These are phyloP conservation scores for Ogataea hybrid DNA, from an alignment of 1,139 yeast species.

Conservation along the genomic window DNA sequence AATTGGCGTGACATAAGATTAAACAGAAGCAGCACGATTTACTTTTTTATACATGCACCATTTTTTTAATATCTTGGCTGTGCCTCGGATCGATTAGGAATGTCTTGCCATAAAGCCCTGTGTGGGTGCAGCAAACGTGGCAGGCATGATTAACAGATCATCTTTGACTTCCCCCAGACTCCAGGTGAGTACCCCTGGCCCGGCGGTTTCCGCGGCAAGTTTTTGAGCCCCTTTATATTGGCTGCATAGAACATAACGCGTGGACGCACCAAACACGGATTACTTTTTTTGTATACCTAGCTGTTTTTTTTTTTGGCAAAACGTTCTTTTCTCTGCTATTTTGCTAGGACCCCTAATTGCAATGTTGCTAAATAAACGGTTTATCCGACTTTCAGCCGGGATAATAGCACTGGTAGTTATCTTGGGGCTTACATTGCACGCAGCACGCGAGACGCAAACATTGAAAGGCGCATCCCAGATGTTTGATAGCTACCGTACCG, in stretches of 20 bases:
- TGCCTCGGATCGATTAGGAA: conserved; percentile 5
- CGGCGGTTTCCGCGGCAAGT: no score
- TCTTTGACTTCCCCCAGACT: no score
- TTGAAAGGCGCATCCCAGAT: conserved; percentile 7
- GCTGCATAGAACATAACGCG: neutral
- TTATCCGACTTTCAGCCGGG: conserved; percentile 13
- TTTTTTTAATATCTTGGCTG: conserved; percentile 1
- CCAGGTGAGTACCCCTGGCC: no score
- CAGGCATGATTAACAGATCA: no score
- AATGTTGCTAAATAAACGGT: conserved; percentile 16
- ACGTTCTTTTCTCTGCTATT: neutral
- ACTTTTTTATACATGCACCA: no score
- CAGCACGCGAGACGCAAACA: conserved; percentile 10
- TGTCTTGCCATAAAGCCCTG: neutral
- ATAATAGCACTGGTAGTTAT: conserved; percentile 8
- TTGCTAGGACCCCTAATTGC: neutral
- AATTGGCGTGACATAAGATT: conserved; percentile 33
- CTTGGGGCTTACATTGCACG: conserved; percentile 8
- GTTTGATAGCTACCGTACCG: conserved; percentile 7
- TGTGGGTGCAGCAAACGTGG: no score
- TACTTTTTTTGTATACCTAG: neutral
- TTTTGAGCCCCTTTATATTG: neutral
- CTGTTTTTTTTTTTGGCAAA: neutral
- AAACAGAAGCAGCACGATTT: neutral
- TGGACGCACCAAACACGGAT: neutral